Evolutionary conservation across 106 monocot genomes (phyloP).

Genomic region (Dendrobium officinale): DNA sequence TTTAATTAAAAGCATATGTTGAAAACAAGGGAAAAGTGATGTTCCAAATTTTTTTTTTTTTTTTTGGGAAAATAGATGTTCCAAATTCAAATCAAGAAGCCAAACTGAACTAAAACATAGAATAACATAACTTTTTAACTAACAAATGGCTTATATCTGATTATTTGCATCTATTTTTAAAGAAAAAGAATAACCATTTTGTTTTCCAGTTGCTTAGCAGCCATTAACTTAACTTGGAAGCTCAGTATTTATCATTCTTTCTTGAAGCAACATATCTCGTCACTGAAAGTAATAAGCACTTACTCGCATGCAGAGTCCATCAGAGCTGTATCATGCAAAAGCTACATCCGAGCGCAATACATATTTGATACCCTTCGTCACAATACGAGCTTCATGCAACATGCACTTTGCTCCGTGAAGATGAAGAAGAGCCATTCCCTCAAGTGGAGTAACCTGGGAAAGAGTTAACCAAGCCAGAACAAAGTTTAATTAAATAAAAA

Average conservation of each 20-base stretch:
- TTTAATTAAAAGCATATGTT: background rate
- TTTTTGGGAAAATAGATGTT: background rate
- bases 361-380: constrained; percentile 70
- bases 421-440: constrained; percentile 92
- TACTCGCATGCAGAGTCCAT: background rate
- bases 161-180: background rate
- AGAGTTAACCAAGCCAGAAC: background rate
- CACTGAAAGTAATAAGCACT: background rate
- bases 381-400: constrained; percentile 92
- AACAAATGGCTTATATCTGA: background rate
- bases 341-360: constrained; percentile 82
- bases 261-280: background rate
- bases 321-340: constrained; percentile 35
- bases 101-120: background rate
- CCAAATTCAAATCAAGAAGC: background rate
- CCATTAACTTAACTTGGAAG: background rate
- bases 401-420: constrained; percentile 83
- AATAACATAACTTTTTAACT: background rate
- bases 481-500: background rate
- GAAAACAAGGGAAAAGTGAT: background rate
- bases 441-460: constrained; percentile 62
- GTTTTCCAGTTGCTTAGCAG: background rate
- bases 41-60: background rate
- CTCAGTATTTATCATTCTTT: background rate
- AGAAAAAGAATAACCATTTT: background rate